Evolutionary conservation across 2,329 filamentous ascomycete species (phyloP).

Genomic region (Fusarium pseudoanthophilum): DNA sequence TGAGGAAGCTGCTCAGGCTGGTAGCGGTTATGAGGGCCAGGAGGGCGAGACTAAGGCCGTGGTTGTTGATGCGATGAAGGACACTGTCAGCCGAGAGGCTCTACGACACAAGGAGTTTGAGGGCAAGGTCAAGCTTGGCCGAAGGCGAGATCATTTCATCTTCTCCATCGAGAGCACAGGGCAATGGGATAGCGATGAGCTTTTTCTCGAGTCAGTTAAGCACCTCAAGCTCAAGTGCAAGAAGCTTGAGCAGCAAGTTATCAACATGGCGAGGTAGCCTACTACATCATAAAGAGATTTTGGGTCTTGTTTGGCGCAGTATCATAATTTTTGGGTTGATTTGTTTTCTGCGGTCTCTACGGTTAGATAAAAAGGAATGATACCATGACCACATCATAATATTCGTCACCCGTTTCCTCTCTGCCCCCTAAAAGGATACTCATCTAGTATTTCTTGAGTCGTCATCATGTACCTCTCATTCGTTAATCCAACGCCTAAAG

Average conservation of each 20-base stretch:
- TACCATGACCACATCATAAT: slow-evolving; percentile 48
- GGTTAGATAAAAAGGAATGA: slow-evolving; percentile 50
- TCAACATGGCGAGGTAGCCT: slow-evolving; percentile 67
- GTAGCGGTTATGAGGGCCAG: slow-evolving; percentile 76
- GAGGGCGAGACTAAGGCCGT: slow-evolving; percentile 88
- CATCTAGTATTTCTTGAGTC: slow-evolving; percentile 33
- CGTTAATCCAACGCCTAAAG: slow-evolving; percentile 44
- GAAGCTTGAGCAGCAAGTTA: slow-evolving; percentile 75
- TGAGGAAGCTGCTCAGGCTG: slow-evolving; percentile 68
- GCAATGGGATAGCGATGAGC: slow-evolving; percentile 91
- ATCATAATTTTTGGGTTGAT: slow-evolving; percentile 35
- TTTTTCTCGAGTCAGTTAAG: slow-evolving; percentile 91
- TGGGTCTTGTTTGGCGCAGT: slow-evolving; percentile 38
- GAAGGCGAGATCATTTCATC: slow-evolving; percentile 95
- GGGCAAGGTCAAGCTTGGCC: slow-evolving; percentile 92
- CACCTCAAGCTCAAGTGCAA: slow-evolving; percentile 87
- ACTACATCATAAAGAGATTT: slow-evolving; percentile 22
- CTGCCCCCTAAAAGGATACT: slow-evolving; percentile 46
- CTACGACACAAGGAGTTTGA: slow-evolving; percentile 92
- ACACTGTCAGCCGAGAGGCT: slow-evolving; percentile 94
- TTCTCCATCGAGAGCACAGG: slow-evolving; percentile 95
- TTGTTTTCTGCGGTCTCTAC: slow-evolving; percentile 38
- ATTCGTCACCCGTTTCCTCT: slow-evolving; percentile 14
- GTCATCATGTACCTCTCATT: slow-evolving; percentile 8
- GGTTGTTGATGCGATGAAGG: slow-evolving; percentile 87